Evolutionary conservation across 352 stramenopile genomes (phyloP).

Genomic region (Pythium phragmitis): DNA sequence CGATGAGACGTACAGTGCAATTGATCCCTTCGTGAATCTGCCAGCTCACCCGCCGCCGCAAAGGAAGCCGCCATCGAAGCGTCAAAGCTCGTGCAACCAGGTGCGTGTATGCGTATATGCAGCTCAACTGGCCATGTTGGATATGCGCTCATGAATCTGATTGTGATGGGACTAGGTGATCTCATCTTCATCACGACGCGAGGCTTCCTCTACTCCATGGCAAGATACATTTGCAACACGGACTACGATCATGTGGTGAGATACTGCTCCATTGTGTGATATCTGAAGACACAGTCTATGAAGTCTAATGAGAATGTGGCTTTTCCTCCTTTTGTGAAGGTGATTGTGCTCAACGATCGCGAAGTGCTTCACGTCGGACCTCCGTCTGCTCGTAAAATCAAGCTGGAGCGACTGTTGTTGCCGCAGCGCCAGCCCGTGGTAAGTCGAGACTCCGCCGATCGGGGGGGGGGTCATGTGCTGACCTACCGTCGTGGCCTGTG

Average conservation of each 20-base stretch:
- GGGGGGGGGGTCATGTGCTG: background rate
- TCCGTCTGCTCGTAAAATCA: conserved; percentile 50
- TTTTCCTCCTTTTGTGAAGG: conserved; percentile 24
- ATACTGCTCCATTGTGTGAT: background rate
- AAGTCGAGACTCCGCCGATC: background rate
- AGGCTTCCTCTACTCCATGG: conserved; percentile 67
- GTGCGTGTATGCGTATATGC: conserved; percentile 24
- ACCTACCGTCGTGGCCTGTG: background rate
- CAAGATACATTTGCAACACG: conserved; percentile 57
- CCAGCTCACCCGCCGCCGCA: conserved; percentile 55
- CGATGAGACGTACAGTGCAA: background rate
- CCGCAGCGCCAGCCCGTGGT: conserved; percentile 73
- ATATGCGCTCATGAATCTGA: background rate
- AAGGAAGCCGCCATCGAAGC: conserved; percentile 59
- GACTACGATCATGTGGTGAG: conserved; percentile 74
- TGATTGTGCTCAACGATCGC: conserved; percentile 57
- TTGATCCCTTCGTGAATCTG: background rate
- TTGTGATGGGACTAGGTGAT: conserved; percentile 37
- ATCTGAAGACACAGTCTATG: background rate
- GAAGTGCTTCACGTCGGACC: conserved; percentile 70
- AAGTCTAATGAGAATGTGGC: background rate
- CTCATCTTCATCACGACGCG: conserved; percentile 81
- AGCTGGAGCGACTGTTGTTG: conserved; percentile 62
- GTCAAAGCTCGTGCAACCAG: conserved; percentile 58
- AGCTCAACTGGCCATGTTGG: too few species aligned